Evolutionary conservation across 2,329 filamentous ascomycete species (phyloP).

Genomic region (Fusarium torulosum): DNA sequence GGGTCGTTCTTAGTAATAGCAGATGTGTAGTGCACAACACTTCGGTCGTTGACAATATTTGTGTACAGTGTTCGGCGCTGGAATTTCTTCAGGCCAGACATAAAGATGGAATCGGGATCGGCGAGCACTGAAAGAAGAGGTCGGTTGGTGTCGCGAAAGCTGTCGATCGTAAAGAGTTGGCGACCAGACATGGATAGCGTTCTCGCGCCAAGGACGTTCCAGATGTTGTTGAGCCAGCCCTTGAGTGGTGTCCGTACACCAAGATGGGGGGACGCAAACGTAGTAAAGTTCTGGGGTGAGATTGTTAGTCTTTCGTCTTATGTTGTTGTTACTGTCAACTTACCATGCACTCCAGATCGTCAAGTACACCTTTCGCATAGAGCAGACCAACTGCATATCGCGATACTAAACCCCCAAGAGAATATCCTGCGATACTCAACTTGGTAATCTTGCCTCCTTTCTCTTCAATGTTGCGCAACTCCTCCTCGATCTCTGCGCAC

Average conservation of each 20-base stretch:
- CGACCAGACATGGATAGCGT: slow-evolving; percentile 85
- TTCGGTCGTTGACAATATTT: slow-evolving; percentile 89
- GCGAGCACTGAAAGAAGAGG: slow-evolving; percentile 85
- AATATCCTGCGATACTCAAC: slow-evolving; percentile 90
- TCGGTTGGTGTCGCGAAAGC: slow-evolving; percentile 84
- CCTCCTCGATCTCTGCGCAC: slow-evolving; percentile 75
- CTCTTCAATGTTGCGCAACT: slow-evolving; percentile 67
- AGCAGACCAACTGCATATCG: slow-evolving; percentile 89
- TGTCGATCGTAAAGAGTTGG: slow-evolving; percentile 89
- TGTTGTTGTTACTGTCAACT: background rate
- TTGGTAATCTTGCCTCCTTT: slow-evolving; percentile 80
- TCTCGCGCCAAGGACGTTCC: slow-evolving; percentile 85
- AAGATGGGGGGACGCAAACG: slow-evolving; percentile 87
- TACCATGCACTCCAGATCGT: slow-evolving; percentile 82
- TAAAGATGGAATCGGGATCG: slow-evolving; percentile 87
- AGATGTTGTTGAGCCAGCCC: slow-evolving; percentile 75
- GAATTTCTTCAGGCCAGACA: slow-evolving; percentile 81
- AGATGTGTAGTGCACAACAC: slow-evolving; percentile 86
- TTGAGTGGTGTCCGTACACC: slow-evolving; percentile 78
- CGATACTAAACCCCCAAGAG: slow-evolving; percentile 86
- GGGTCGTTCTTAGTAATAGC: slow-evolving; percentile 82
- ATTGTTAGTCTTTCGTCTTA: slow-evolving; percentile 21
- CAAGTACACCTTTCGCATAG: slow-evolving; percentile 82
- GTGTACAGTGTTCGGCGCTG: slow-evolving; percentile 82
- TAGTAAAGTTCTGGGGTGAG: slow-evolving; percentile 80